Percentiles rank a stretch among this genome's conserved stretches.
These are phyloP conservation scores for Trametes hirsuta DNA, from an alignment of 1,284 basidiomycete species.

Conservation along the genomic window DNA sequence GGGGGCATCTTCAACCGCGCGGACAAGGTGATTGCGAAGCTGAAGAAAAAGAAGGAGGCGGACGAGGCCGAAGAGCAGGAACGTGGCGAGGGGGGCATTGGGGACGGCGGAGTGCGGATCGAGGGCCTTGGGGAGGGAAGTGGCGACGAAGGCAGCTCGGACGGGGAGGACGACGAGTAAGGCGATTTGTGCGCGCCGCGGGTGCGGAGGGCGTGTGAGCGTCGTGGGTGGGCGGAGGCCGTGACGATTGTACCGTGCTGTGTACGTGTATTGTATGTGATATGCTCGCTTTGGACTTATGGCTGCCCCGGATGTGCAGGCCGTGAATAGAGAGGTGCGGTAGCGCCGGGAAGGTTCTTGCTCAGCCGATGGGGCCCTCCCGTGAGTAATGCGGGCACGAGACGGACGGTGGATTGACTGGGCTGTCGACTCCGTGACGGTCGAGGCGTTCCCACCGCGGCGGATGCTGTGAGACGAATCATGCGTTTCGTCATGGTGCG, in stretches of 20 bases:
- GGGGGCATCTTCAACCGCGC: conserved; percentile 94
- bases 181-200: background rate
- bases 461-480: background rate
- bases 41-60: conserved; percentile 63
- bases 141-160: conserved; percentile 38
- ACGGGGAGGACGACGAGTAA: conserved; percentile 27
- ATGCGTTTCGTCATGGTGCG: background rate
- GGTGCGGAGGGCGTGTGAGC: background rate
- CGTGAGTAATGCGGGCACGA: no score
- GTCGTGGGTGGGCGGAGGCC: background rate
- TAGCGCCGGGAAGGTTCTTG: no score
- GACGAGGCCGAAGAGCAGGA: conserved; percentile 49
- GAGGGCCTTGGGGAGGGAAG: conserved; percentile 57
- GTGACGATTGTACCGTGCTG: background rate
- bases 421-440: no score
- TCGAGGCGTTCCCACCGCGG: no score
- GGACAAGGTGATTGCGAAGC: conserved; percentile 80
- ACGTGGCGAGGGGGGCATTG: conserved; percentile 40
- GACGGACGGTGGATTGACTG: no score
- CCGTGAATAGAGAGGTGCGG: background rate
- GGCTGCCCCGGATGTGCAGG: conserved; percentile 1
- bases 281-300: background rate
- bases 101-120: conserved; percentile 54
- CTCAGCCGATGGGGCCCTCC: no score
- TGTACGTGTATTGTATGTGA: conserved; percentile 24